Evolutionary conservation across 1,284 basidiomycete genomes (phyloP).

Genomic region (Microbotryomycetes sp.): DNA sequence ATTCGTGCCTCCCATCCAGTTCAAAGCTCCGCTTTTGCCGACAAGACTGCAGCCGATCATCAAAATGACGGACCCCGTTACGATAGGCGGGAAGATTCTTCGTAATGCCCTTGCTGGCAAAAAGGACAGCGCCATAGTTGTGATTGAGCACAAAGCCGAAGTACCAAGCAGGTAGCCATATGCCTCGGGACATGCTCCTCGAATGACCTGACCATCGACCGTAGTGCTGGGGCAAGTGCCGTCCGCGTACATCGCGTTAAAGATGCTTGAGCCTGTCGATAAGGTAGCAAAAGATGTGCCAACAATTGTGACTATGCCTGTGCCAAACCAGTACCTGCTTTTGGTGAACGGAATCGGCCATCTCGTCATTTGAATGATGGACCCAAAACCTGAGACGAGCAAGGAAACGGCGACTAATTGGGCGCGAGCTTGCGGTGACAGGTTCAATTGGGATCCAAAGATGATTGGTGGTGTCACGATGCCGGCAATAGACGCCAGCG

Average conservation of each 20-base stretch:
- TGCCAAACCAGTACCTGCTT: conserved; percentile 60
- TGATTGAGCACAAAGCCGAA: conserved; percentile 66
- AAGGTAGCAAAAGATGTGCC: conserved; percentile 77
- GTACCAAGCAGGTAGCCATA: conserved; percentile 69
- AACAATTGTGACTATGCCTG: conserved; percentile 73
- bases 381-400: conserved; percentile 59
- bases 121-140: conserved; percentile 71
- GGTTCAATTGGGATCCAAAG: conserved; percentile 50
- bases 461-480: conserved; percentile 65
- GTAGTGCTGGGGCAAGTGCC: conserved; percentile 63
- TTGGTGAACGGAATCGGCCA: conserved; percentile 35
- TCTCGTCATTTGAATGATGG: conserved; percentile 42
- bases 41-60: conserved; percentile 66
- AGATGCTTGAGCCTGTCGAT: conserved; percentile 61
- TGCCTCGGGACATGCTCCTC: conserved; percentile 54
- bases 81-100: conserved; percentile 69
- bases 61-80: conserved; percentile 58
- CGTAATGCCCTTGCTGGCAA: conserved; percentile 53
- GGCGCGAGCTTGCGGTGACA: conserved; percentile 48
- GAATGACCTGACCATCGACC: conserved; percentile 55
- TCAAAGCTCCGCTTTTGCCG: conserved; percentile 61
- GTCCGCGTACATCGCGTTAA: conserved; percentile 39
- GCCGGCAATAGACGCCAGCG: conserved; percentile 50
- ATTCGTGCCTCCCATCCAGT: conserved; percentile 62
- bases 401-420: conserved; percentile 77